Evolutionary conservation across 495 filamentous ascomycete species (phyloP).

Genomic region (Jackrogersella multiformis): DNA sequence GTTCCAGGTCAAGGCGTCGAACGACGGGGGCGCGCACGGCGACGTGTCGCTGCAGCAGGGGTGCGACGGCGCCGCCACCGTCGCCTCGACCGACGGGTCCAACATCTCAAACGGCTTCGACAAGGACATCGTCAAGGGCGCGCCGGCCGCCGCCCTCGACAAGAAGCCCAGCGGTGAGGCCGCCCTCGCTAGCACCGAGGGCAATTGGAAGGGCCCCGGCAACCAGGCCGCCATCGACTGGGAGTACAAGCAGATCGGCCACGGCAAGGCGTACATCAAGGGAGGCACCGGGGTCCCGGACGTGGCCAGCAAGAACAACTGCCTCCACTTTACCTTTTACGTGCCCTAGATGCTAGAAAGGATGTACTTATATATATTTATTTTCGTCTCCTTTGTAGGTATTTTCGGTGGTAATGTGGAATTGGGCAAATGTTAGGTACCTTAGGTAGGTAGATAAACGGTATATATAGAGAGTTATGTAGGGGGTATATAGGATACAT

Average conservation of each 20-base stretch:
- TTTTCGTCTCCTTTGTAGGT: no score
- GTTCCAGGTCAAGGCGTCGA: conserved; percentile 52
- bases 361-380: not conserved
- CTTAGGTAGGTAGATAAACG: not conserved
- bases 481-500: not conserved
- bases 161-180: conserved; percentile 49
- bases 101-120: conserved; percentile 47
- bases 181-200: conserved; percentile 50
- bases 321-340: conserved; percentile 53
- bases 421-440: not conserved
- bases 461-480: no score
- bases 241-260: conserved; percentile 48
- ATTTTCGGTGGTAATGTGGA: not conserved
- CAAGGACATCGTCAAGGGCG: conserved; percentile 48
- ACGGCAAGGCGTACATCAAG: conserved; percentile 51
- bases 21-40: conserved; percentile 54
- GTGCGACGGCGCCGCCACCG: conserved; percentile 55
- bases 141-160: conserved; percentile 46
- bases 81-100: conserved; percentile 51
- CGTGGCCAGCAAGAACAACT: conserved; percentile 53
- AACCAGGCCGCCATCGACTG: conserved; percentile 54
- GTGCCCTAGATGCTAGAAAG: conserved; percentile 23
- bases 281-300: conserved; percentile 52
- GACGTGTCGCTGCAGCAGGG: conserved; percentile 56
- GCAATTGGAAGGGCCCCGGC: conserved; percentile 54